Percentiles rank a stretch among this genome's conserved stretches.
Evolutionary conservation across 1,139 yeast species (phyloP).

Genomic region (Pichia sp.): DNA sequence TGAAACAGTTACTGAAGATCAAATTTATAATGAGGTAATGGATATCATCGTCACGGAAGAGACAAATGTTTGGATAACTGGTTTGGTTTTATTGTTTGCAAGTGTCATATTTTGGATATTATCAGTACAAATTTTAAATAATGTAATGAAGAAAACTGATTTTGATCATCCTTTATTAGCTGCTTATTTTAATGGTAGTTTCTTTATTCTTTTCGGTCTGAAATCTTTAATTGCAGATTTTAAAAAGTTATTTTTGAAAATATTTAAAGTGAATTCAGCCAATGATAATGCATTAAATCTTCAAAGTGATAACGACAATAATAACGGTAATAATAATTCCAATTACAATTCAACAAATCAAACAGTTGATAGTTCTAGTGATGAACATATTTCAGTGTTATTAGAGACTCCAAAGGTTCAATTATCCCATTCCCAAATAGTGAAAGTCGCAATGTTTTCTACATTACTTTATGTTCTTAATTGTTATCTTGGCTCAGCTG

Average conservation of each 20-base stretch:
- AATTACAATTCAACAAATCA: neutral
- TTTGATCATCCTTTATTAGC: slow-evolving; percentile 45
- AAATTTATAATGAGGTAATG: slow-evolving; percentile 33
- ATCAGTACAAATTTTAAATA: slow-evolving; percentile 45
- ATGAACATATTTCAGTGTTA: neutral
- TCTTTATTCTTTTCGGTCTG: slow-evolving; percentile 38
- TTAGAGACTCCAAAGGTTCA: slow-evolving; percentile 23
- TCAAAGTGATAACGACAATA: neutral
- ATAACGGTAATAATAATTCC: neutral
- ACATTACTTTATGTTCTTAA: slow-evolving; percentile 39
- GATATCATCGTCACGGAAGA: slow-evolving; percentile 44
- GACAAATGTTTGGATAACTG: slow-evolving; percentile 37
- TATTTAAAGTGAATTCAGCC: neutral
- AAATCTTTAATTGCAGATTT: slow-evolving; percentile 1
- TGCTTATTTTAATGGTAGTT: slow-evolving; percentile 42
- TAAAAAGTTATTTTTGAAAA: neutral
- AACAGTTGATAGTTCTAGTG: slow-evolving; percentile 10
- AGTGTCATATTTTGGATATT: slow-evolving; percentile 44
- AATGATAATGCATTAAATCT: too few relatives aligned
- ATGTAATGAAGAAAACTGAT: slow-evolving; percentile 41
- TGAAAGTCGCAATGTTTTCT: slow-evolving; percentile 35
- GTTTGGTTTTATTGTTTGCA: slow-evolving; percentile 36
- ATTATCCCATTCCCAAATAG: slow-evolving; percentile 32
- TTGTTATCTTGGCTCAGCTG: slow-evolving; percentile 36
- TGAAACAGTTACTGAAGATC: slow-evolving; percentile 16